Evolutionary conservation across 495 filamentous ascomycete species (phyloP).

Genomic region (Antarctomyces pellizariae): DNA sequence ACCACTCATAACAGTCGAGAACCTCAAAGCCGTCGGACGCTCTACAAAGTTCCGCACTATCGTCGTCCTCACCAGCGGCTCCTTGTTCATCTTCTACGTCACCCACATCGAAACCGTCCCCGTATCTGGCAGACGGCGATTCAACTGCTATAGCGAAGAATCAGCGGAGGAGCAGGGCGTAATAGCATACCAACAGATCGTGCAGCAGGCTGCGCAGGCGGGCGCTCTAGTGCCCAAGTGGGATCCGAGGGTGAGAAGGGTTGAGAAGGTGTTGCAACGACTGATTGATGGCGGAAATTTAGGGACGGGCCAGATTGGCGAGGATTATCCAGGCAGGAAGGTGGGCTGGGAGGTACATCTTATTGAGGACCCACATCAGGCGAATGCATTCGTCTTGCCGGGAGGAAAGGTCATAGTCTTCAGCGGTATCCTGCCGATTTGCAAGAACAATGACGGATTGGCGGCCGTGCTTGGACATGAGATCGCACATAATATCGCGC

Average conservation of each 20-base stretch:
- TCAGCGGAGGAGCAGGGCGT: conserved; percentile 29
- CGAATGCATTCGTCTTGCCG: conserved; percentile 79
- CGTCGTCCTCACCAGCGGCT: conserved; percentile 12
- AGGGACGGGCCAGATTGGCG: no score
- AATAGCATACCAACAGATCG: conserved; percentile 24
- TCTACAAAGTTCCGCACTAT: conserved; percentile 15
- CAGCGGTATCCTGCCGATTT: conserved; percentile 55
- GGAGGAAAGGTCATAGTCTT: conserved; percentile 91
- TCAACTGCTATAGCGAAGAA: conserved; percentile 46
- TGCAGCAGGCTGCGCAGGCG: conserved; percentile 21
- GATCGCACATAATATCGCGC: conserved; percentile 78
- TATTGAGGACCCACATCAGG: conserved; percentile 36
- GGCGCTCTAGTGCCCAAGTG: conserved; percentile 17
- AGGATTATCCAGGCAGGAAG: no score
- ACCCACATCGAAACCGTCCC: conserved; percentile 60
- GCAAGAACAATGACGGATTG: conserved; percentile 45
- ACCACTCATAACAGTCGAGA: conserved; percentile 16
- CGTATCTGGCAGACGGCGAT: conserved; percentile 54
- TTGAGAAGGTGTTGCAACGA: conserved; percentile 43
- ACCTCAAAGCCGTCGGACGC: conserved; percentile 9
- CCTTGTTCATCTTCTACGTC: conserved; percentile 32
- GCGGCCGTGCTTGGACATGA: conserved; percentile 80
- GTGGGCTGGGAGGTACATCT: conserved; percentile 68
- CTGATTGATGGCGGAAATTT: conserved; percentile 58
- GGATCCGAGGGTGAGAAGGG: conserved; percentile 20